These are phyloP conservation scores for Melastoma candidum DNA, from an alignment of 441 rosid genomes.

Conservation along the genomic window DNA sequence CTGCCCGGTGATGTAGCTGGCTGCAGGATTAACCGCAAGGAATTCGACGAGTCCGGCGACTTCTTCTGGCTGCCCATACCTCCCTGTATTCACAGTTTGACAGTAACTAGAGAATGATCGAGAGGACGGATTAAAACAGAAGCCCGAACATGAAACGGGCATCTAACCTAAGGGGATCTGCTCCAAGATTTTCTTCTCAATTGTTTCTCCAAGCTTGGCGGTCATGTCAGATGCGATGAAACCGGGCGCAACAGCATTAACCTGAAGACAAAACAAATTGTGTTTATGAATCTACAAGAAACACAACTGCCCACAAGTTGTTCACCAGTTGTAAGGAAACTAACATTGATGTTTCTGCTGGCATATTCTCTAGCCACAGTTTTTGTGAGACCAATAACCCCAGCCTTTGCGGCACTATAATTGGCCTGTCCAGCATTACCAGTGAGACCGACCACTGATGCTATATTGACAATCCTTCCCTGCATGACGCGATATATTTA, in stretches of 20 bases:
- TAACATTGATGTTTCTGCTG: constrained; percentile 73
- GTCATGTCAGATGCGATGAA: constrained; percentile 98
- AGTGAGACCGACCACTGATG: constrained; percentile 84
- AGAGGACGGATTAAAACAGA: too few relatives aligned
- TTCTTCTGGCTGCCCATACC: constrained; percentile 91
- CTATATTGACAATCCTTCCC: constrained; percentile 82
- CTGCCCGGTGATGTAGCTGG: constrained; percentile 89
- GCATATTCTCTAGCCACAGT: constrained; percentile 75
- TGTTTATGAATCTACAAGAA: background rate
- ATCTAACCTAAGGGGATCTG: constrained; percentile 70
- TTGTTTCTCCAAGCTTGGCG: constrained; percentile 74
- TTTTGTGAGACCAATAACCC: constrained; percentile 88
- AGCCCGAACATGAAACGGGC: background rate
- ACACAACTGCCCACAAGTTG: background rate
- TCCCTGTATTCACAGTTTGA: constrained; percentile 33
- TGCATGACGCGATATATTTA: constrained; percentile 19
- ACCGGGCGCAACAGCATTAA: constrained; percentile 87
- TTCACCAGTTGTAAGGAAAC: constrained; percentile 9
- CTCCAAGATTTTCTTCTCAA: constrained; percentile 75
- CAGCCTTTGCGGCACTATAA: constrained; percentile 92
- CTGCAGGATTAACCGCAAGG: constrained; percentile 80
- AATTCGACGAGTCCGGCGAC: constrained; percentile 97
- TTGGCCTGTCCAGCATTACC: constrained; percentile 92
- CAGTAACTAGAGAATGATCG: background rate
- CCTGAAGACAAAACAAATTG: constrained; percentile 26